Base-by-base conservation (phyloP, 1,284 basidiomycete species). In the Mycosarcoma mackinlayi region DNA sequence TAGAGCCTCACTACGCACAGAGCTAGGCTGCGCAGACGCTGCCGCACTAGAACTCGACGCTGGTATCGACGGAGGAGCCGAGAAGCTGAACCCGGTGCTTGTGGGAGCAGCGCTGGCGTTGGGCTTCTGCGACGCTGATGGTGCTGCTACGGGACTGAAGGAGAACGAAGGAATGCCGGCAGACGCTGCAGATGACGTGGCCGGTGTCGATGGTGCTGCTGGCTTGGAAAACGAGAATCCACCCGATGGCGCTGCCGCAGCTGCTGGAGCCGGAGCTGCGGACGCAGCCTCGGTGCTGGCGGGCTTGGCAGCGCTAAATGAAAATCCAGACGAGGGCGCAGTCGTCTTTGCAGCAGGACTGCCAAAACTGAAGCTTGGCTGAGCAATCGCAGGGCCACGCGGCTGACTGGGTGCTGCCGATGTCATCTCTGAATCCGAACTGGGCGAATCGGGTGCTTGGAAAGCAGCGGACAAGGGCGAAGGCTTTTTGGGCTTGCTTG, bases 401-500 rank as follows among this genome's bases (percentile, higher is more conserved):
- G 56, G n/a, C 19, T 56, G 58, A 6, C 23, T 38, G 7, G 60
- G 25, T 14, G 51, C n/a, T 2, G 53, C 47, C 1, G 51, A 21
- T 3, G 48, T 39, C 2, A 49, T 23, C 50, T 72, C 69, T 28
- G 69, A 60, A 25, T 67, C 69, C 4, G 69, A 63, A 33, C 63
- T 60, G 25, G 74, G 74, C 54, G 74, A 76, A 28, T 76, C 74
- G 3, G 74, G 74, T 1, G 62, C 64, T 28, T 58, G 61, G 57
- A 68, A 72, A 11, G 65, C 59, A 31, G 54, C 74, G 14, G 74
- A 76, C 11, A 76, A 41, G 24, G 74, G 74, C 34, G 70, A 73
- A 1, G 74, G 74, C 54, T 76, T 76, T 58, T 76, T 76, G 21
- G 74, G 74, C 44, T 70, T 69, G 14, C 59, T 61, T 0, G 66